Percentiles rank a stretch among this genome's conserved stretches.
Evolutionary conservation across 441 rosid species (phyloP).

Genomic region (Flueggea neowawraea): DNA sequence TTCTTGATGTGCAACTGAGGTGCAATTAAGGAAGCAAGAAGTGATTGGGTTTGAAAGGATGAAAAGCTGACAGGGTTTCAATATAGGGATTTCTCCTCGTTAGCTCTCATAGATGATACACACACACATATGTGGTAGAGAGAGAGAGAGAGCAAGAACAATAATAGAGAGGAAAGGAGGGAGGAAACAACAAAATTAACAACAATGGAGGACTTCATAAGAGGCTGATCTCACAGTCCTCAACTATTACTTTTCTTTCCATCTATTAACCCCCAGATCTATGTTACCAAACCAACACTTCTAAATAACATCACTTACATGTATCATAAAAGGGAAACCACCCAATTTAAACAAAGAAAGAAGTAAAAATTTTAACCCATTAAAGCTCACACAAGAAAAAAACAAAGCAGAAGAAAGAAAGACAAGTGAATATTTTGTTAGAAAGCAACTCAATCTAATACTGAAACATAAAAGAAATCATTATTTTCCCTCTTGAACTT

Average conservation of each 20-base stretch:
- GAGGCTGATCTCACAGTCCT: conserved; percentile 48
- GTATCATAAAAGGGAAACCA: conserved; percentile 17
- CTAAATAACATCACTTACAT: conserved; percentile 18
- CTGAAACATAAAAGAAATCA: background rate
- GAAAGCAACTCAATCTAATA: conserved; percentile 34
- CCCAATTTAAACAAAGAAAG: conserved; percentile 16
- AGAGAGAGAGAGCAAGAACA: conserved; percentile 25
- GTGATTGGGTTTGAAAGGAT: conserved; percentile 29
- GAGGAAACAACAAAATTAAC: conserved; percentile 41
- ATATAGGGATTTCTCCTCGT: conserved; percentile 20
- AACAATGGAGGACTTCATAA: conserved; percentile 51
- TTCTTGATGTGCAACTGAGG: conserved; percentile 17
- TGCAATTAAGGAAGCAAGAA: conserved; percentile 27
- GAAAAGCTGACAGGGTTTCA: conserved; percentile 33
- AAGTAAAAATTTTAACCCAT: background rate
- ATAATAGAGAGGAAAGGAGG: conserved; percentile 15
- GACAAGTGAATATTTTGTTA: conserved; percentile 45
- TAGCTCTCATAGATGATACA: conserved; percentile 24
- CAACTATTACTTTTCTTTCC: conserved; percentile 27
- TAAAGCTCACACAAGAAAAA: conserved; percentile 18
- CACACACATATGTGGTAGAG: conserved; percentile 4
- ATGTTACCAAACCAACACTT: conserved; percentile 35
- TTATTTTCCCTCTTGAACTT: conserved; percentile 11
- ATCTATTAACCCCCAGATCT: conserved; percentile 58
- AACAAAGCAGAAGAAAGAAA: conserved; percentile 30